Evolutionary conservation across 73 alveolate species (phyloP).

Genomic region (Tetrahymena malaccensis): DNA sequence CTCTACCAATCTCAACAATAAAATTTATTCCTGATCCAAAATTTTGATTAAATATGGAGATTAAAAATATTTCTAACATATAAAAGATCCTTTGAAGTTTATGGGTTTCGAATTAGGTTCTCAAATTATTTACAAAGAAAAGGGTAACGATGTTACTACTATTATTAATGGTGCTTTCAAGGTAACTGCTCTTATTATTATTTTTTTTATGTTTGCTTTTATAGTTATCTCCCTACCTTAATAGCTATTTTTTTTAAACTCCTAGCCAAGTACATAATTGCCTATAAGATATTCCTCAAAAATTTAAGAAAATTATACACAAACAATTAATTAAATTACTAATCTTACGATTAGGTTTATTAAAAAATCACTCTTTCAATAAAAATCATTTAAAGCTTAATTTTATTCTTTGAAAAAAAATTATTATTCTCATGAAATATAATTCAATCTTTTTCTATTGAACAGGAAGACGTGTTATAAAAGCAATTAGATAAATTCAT

Average conservation of each 20-base stretch:
- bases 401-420: no score
- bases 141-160: slow-evolving; percentile 43
- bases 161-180: slow-evolving; percentile 43
- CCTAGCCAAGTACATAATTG: slow-evolving; percentile 43
- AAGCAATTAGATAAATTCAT: slow-evolving; percentile 66
- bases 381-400: no score
- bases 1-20: neutral
- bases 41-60: neutral
- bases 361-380: no score
- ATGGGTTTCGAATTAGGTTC: slow-evolving; percentile 53
- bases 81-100: slow-evolving; percentile 45
- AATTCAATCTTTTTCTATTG: neutral
- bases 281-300: slow-evolving; percentile 30
- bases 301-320: no score
- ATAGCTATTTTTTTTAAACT: slow-evolving; percentile 8
- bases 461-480: slow-evolving; percentile 46
- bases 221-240: neutral
- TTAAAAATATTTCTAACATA: neutral
- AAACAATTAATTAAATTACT: no score
- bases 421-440: neutral
- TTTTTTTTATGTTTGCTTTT: neutral
- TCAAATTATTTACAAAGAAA: slow-evolving; percentile 34
- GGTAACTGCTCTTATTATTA: neutral
- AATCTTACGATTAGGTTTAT: neutral
- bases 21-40: slow-evolving; percentile 1